These are phyloP conservation scores for Boletus insuetus DNA, from an alignment of 768 basidiomycete species.

Conservation along the genomic window DNA sequence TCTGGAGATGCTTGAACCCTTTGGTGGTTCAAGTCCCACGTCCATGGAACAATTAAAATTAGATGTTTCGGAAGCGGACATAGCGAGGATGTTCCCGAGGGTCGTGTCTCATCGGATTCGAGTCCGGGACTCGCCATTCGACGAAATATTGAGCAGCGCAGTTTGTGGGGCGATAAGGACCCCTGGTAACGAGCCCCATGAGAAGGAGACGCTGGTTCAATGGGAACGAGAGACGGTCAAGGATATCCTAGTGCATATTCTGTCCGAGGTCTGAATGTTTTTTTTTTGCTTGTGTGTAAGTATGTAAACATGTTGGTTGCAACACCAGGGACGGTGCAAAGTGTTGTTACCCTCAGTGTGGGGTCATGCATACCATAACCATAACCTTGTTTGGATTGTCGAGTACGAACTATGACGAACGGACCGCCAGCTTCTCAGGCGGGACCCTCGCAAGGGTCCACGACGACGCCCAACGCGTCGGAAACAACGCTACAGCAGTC, in stretches of 20 bases:
- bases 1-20: constrained; percentile 8
- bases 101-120: constrained; percentile 74
- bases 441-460: constrained; percentile 32
- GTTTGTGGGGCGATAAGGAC: constrained; percentile 50
- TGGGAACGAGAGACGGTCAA: constrained; percentile 57
- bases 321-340: no score
- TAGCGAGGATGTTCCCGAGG: constrained; percentile 70
- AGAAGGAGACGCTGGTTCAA: constrained; percentile 12
- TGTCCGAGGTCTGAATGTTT: constrained; percentile 44
- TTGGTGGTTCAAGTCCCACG: constrained; percentile 1
- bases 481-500: constrained; percentile 9
- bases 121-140: constrained; percentile 64
- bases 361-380: no score
- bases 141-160: constrained; percentile 65
- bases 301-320: no score
- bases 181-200: constrained; percentile 16
- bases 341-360: no score
- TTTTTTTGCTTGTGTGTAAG: background rate
- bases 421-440: constrained; percentile 42
- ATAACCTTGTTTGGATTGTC: constrained; percentile 3
- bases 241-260: constrained; percentile 58
- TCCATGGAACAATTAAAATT: constrained; percentile 31
- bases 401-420: constrained; percentile 33
- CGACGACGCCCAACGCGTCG: constrained; percentile 5
- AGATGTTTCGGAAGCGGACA: constrained; percentile 72